A percentile compares a stretch with the other conserved stretches of the same genome.
Conservation (phyloP, 164 flowering plant genomes). For the Vitis rotundifolia region DNA sequence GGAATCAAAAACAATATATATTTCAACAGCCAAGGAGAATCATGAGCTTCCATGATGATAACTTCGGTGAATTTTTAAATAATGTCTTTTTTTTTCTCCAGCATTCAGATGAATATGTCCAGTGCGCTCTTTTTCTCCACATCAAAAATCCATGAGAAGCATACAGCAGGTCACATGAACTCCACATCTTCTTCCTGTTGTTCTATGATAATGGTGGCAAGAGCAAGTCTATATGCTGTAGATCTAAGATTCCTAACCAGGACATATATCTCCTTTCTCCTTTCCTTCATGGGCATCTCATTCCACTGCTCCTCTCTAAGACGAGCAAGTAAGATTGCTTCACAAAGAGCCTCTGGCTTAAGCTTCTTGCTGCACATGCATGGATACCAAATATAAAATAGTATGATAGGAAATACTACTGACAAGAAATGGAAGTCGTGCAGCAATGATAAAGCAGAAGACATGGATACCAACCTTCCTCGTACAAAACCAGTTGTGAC, state of each 20-base stretch:
- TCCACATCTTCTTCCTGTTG: constrained; percentile 53
- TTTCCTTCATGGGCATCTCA: constrained; percentile 35
- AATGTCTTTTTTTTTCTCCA: no score
- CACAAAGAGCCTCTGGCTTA: constrained; percentile 66
- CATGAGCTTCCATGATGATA: no score
- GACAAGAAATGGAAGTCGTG: not conserved
- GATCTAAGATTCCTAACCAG: constrained; percentile 82
- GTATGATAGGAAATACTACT: not conserved
- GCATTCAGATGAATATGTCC: no score
- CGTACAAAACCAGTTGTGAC: constrained; percentile 86
- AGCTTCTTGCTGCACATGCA: constrained; percentile 62
- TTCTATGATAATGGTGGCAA: constrained; percentile 72
- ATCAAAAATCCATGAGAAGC: no score
- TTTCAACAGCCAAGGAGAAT: no score
- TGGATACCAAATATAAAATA: not conserved
- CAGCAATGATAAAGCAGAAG: not conserved
- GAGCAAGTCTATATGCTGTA: constrained; percentile 74
- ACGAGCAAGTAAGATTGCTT: constrained; percentile 51
- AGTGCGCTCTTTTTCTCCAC: no score
- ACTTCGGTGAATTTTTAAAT: no score
- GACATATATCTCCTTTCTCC: constrained; percentile 61
- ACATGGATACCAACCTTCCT: constrained; percentile 60
- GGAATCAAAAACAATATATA: no score
- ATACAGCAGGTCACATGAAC: constrained; percentile 31
- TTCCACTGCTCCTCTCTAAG: constrained; percentile 79